phyloP scores from a whole-genome alignment of 306 rosid genomes.

The Leucaena leucocephala region DNA sequence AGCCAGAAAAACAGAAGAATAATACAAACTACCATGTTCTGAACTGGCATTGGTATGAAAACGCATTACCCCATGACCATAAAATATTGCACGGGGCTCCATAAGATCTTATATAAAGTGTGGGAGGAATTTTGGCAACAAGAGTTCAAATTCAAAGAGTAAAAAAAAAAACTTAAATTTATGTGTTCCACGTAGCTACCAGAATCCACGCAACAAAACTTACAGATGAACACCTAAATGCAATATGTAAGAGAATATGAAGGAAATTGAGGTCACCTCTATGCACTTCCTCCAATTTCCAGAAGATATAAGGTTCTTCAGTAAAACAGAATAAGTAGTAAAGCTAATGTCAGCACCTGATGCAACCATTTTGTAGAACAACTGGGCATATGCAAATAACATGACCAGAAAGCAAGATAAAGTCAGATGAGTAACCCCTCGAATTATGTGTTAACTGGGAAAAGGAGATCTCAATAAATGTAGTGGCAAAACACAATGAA shows the following conservation, averaged over 20 bases:
- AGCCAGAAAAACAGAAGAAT: neutral
- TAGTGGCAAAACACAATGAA: slow-evolving; percentile 36
- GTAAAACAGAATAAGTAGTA: slow-evolving; percentile 74
- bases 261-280: slow-evolving; percentile 56
- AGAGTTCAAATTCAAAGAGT: slow-evolving; percentile 4
- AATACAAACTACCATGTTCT: neutral
- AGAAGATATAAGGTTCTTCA: slow-evolving; percentile 79
- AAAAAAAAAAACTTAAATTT: neutral
- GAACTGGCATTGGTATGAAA: neutral
- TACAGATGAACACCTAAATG: slow-evolving; percentile 4
- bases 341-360: slow-evolving; percentile 65
- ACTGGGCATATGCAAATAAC: slow-evolving; percentile 49
- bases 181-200: slow-evolving; percentile 2
- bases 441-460: neutral
- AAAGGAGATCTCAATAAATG: slow-evolving; percentile 20
- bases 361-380: slow-evolving; percentile 79
- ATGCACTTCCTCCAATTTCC: slow-evolving; percentile 97
- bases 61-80: neutral
- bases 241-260: neutral
- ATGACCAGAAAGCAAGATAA: slow-evolving; percentile 27
- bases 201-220: slow-evolving; percentile 22
- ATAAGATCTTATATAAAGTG: slow-evolving; percentile 3
- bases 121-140: slow-evolving; percentile 4
- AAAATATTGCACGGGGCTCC: slow-evolving; percentile 16
- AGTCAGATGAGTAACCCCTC: neutral